Conservation (phyloP, 306 rosid species). For the Corylus heterophylla region DNA sequence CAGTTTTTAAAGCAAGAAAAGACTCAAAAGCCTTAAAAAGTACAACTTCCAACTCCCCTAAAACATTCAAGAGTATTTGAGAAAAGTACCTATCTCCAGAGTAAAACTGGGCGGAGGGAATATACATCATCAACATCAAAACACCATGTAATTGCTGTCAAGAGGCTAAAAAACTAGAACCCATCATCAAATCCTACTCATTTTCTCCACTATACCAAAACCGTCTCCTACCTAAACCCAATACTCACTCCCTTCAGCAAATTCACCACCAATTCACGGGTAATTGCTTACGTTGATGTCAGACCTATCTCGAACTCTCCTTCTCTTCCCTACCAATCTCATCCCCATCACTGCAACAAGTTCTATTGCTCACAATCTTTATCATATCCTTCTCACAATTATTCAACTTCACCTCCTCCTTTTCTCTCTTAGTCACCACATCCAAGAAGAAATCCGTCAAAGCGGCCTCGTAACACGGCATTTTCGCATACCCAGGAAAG, state of each 20-base stretch:
- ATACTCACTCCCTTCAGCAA: constrained; percentile 29
- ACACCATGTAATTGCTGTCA: constrained; percentile 39
- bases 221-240: neutral
- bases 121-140: constrained; percentile 51
- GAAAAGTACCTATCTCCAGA: constrained; percentile 52
- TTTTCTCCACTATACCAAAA: constrained; percentile 51
- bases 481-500: constrained; percentile 96
- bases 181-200: constrained; percentile 38
- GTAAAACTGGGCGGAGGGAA: constrained; percentile 56
- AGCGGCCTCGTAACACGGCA: constrained; percentile 82
- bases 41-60: constrained; percentile 52
- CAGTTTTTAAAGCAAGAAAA: constrained; percentile 33
- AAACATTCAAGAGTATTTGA: constrained; percentile 46
- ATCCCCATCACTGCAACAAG: constrained; percentile 42
- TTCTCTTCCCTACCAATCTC: constrained; percentile 34
- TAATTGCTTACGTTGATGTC: neutral
- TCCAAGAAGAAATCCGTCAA: constrained; percentile 86
- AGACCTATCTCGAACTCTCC: constrained; percentile 42
- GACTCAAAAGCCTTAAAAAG: constrained; percentile 53
- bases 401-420: constrained; percentile 25
- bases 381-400: constrained; percentile 38
- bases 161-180: constrained; percentile 56
- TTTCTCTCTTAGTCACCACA: constrained; percentile 40
- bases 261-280: constrained; percentile 20
- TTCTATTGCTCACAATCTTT: constrained; percentile 28